Percentiles rank a stretch among this genome's conserved stretches.
Evolutionary conservation across 108 stramenopile genomes (phyloP).

Genomic region (Hondaea fermentalgiana): DNA sequence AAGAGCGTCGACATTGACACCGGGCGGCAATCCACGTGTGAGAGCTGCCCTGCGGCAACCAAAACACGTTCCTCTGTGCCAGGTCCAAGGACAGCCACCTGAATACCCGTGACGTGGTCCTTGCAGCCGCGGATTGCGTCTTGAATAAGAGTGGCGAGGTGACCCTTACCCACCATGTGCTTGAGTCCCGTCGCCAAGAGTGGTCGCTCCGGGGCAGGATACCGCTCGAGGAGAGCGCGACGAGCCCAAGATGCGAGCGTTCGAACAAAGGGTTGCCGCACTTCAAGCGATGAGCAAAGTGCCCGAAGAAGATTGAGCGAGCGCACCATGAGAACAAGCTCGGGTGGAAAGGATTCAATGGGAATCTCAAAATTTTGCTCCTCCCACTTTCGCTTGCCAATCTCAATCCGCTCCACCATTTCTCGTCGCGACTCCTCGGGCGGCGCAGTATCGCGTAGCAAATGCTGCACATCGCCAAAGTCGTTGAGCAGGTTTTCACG

Average conservation of each 20-base stretch:
- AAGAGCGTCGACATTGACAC: background rate
- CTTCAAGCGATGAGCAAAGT: background rate
- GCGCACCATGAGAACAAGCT: background rate
- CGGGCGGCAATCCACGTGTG: background rate
- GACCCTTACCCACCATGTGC: no score
- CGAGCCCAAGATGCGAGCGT: background rate
- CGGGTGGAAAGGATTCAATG: background rate
- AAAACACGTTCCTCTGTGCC: background rate
- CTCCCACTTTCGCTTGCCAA: background rate
- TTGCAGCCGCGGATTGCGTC: background rate
- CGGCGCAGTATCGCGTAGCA: conserved; percentile 44
- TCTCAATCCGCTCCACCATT: conserved; percentile 31
- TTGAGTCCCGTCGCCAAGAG: no score
- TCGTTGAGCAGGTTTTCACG: conserved; percentile 27
- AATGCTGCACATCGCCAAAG: conserved; percentile 32
- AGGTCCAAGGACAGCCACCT: background rate
- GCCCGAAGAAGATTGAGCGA: background rate
- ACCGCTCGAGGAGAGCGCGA: background rate
- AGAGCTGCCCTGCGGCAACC: background rate
- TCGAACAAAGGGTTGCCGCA: background rate
- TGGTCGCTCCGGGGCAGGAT: background rate
- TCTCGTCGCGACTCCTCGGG: conserved; percentile 33
- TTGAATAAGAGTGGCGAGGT: no score
- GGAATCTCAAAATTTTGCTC: background rate
- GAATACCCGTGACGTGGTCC: background rate